Evolutionary conservation across 768 basidiomycete genomes (phyloP).

Genomic region (Lyophyllum decastes): DNA sequence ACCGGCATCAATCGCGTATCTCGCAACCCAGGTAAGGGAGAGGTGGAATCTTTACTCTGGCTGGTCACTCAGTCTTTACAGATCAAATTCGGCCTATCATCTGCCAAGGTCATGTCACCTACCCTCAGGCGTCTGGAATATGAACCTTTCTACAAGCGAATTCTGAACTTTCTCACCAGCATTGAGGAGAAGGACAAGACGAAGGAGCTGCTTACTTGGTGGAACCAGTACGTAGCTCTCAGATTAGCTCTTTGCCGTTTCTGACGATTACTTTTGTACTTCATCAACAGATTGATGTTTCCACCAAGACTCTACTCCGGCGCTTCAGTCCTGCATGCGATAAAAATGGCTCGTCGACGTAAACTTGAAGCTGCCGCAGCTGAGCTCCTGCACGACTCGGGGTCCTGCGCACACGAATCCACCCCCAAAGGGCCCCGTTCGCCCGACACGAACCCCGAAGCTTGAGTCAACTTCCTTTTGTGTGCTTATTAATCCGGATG

Average conservation of each 20-base stretch:
- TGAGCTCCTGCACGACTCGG: too few relatives aligned
- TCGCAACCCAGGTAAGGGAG: too few relatives aligned
- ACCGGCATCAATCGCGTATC: not conserved
- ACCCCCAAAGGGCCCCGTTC: too few relatives aligned
- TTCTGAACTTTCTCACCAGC: not conserved
- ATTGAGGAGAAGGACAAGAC: not conserved
- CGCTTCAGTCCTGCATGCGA: too few relatives aligned
- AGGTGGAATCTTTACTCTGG: too few relatives aligned
- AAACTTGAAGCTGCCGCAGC: too few relatives aligned
- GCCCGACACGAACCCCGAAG: too few relatives aligned
- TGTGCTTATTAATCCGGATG: too few relatives aligned
- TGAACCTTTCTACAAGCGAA: not conserved
- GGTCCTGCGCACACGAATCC: too few relatives aligned
- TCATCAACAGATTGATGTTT: not conserved
- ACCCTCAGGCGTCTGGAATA: not conserved
- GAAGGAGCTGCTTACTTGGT: not conserved
- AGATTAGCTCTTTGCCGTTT: not conserved
- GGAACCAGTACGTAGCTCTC: not conserved
- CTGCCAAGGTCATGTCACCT: not conserved
- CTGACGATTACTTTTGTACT: not conserved
- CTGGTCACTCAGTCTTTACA: not conserved
- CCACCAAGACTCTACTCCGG: not conserved
- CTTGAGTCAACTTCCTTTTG: too few relatives aligned
- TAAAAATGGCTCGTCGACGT: too few relatives aligned
- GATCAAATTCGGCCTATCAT: not conserved